Percentiles rank a stretch among this genome's conserved stretches.
Evolutionary conservation across 352 stramenopile species (phyloP).

Genomic region (Albugo laibachii): DNA sequence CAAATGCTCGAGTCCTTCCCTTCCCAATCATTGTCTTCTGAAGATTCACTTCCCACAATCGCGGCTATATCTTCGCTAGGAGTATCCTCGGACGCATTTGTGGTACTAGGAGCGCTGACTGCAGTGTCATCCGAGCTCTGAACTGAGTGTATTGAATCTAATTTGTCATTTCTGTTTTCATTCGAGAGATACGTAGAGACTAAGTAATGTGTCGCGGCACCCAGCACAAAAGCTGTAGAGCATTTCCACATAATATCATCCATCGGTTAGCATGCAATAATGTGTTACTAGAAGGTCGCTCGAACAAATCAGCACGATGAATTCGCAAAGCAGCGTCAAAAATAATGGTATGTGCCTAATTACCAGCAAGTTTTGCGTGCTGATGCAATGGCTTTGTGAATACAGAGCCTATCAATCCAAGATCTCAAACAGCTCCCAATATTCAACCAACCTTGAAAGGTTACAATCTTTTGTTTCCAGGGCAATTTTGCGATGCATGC

Average conservation of each 20-base stretch:
- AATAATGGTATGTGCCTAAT: not conserved
- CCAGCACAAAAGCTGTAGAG: conserved; percentile 47
- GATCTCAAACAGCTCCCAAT: not conserved
- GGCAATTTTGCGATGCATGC: not conserved
- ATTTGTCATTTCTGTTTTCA: conserved; percentile 7
- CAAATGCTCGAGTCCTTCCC: conserved; percentile 31
- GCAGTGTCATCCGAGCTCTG: not conserved
- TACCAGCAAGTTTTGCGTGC: not conserved
- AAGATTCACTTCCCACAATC: conserved; percentile 14
- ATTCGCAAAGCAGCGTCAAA: not conserved
- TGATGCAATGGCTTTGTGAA: too few species aligned
- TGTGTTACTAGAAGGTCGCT: not conserved
- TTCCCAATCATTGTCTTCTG: conserved; percentile 29
- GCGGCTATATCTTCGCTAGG: not conserved
- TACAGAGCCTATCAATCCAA: not conserved
- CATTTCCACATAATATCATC: conserved; percentile 67
- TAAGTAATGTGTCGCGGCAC: conserved; percentile 42
- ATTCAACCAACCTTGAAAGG: conserved; percentile 2
- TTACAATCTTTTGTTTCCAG: not conserved
- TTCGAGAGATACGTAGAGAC: conserved; percentile 17
- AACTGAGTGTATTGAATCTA: not conserved
- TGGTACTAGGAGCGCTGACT: not conserved
- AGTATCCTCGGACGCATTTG: not conserved
- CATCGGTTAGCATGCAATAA: conserved; percentile 4
- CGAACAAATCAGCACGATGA: not conserved